These are phyloP conservation scores for Cladosporium sp. DNA, from an alignment of 2,329 filamentous ascomycete species.

Conservation along the genomic window DNA sequence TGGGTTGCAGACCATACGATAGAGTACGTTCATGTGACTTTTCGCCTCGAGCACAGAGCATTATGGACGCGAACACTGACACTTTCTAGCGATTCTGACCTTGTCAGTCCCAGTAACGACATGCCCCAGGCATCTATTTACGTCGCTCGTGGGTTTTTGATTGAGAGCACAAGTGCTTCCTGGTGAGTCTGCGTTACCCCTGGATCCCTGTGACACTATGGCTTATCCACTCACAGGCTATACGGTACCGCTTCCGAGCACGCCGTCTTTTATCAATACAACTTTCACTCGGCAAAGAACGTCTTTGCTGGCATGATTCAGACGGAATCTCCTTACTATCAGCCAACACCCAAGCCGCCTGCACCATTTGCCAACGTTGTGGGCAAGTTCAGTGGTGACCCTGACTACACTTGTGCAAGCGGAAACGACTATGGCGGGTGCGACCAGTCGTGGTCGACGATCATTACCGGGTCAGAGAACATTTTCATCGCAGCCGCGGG, in stretches of 20 bases:
- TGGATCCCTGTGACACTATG: no score
- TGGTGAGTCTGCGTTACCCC: no score
- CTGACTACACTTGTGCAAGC: background rate
- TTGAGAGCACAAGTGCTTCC: slow-evolving; percentile 66
- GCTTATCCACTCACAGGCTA: slow-evolving; percentile 32
- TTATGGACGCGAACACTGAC: no score
- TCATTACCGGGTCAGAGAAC: no score
- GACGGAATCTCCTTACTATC: slow-evolving; percentile 82
- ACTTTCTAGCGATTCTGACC: slow-evolving; percentile 37
- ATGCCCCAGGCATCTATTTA: slow-evolving; percentile 74
- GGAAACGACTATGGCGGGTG: no score
- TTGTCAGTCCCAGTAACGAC: no score
- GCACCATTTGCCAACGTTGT: slow-evolving; percentile 56
- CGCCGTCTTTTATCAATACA: slow-evolving; percentile 71
- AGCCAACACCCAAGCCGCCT: slow-evolving; percentile 74
- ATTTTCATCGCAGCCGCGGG: no score
- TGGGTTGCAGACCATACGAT: slow-evolving; percentile 93
- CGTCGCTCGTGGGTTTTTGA: slow-evolving; percentile 82
- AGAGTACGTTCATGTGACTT: slow-evolving; percentile 46
- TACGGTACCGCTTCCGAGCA: slow-evolving; percentile 70
- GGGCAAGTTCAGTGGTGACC: background rate
- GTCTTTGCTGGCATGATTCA: slow-evolving; percentile 69
- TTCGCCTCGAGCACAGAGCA: no score
- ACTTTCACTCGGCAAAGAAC: slow-evolving; percentile 72
- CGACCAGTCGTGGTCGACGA: no score